Evolutionary conservation across 176 grass and related monocot genomes (phyloP).

Genomic region (Cenchrus purpureus): DNA sequence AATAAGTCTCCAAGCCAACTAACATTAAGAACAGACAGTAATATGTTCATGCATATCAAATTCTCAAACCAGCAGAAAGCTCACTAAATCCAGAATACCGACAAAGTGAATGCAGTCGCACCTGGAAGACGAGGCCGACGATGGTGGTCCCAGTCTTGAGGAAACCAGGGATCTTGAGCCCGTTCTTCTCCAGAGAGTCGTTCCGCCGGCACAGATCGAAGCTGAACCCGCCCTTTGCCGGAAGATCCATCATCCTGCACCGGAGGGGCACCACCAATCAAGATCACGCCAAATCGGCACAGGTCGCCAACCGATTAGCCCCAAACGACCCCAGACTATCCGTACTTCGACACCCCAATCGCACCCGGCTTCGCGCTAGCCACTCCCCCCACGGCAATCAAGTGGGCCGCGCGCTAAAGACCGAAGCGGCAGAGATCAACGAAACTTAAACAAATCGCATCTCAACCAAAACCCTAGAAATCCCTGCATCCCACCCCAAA

Average conservation of each 20-base stretch:
- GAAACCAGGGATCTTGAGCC: constrained; percentile 64
- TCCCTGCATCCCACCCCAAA: no score
- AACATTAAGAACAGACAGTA: background rate
- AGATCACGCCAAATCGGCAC: background rate
- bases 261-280: constrained; percentile 32
- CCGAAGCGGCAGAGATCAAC: no score
- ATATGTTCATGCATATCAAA: background rate
- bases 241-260: constrained; percentile 84
- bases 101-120: constrained; percentile 2
- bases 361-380: background rate
- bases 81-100: constrained; percentile 5
- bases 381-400: no score
- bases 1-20: background rate
- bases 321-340: background rate
- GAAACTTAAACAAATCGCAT: no score
- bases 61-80: background rate
- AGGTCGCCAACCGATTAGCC: background rate
- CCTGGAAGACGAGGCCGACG: constrained; percentile 86
- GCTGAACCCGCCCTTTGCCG: constrained; percentile 84
- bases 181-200: constrained; percentile 66
- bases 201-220: constrained; percentile 80
- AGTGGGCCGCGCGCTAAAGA: no score
- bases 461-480: no score
- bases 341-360: background rate
- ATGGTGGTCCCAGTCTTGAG: constrained; percentile 95